These are phyloP conservation scores for Fusarium vanettenii DNA, from an alignment of 2,329 filamentous ascomycete species.

Conservation along the genomic window DNA sequence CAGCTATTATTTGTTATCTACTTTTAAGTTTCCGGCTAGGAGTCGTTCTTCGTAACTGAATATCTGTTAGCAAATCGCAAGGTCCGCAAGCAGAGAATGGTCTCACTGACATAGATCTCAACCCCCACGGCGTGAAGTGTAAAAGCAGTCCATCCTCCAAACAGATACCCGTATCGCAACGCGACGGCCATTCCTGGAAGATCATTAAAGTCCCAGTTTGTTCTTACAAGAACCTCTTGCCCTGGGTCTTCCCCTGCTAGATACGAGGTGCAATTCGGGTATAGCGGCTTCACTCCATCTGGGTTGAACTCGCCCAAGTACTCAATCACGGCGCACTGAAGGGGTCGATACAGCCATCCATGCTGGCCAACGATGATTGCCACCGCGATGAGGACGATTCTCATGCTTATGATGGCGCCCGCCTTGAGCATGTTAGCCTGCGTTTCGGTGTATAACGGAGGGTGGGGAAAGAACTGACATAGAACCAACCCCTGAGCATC, in stretches of 20 bases:
- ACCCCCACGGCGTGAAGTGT: not conserved
- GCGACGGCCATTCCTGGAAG: slow-evolving; percentile 5
- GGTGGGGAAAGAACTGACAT: not conserved
- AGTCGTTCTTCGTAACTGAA: not conserved
- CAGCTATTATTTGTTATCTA: not conserved
- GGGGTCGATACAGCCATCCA: not conserved
- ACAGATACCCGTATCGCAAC: not conserved
- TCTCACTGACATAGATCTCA: slow-evolving; percentile 12
- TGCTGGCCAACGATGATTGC: slow-evolving; percentile 3
- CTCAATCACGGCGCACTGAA: slow-evolving; percentile 9
- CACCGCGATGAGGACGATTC: not conserved
- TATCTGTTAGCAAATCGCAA: not conserved
- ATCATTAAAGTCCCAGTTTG: slow-evolving; percentile 19
- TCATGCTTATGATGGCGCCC: slow-evolving; percentile 22
- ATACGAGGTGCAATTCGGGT: slow-evolving; percentile 5
- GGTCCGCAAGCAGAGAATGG: not conserved
- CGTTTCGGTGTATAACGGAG: no score
- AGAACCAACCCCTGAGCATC: slow-evolving; percentile 27
- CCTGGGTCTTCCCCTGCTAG: not conserved
- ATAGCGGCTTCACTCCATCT: not conserved
- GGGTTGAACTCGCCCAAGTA: slow-evolving; percentile 11
- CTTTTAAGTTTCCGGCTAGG: not conserved
- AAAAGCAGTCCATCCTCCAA: slow-evolving; percentile 3
- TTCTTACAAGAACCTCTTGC: slow-evolving; percentile 9
- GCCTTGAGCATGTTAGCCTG: not conserved